Conservation (phyloP, 176 grass and related monocot species). For the Zoysia japonica region DNA sequence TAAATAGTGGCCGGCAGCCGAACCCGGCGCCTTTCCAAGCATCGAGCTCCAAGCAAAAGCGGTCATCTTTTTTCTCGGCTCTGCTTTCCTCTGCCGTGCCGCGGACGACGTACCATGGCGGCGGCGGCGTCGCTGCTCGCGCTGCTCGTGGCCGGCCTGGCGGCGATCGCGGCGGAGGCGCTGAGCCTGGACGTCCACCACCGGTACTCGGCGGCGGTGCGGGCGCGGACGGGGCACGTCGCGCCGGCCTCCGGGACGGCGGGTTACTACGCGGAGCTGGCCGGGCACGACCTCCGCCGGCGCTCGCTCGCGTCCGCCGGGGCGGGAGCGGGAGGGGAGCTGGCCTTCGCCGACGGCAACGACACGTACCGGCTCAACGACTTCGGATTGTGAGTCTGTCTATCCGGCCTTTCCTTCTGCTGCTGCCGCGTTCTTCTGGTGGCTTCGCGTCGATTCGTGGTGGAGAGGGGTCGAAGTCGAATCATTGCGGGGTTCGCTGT, state of each 20-base stretch:
- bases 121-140: neutral
- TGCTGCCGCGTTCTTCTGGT: neutral
- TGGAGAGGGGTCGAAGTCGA: neutral
- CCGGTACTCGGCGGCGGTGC: constrained; percentile 71
- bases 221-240: constrained; percentile 50
- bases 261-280: constrained; percentile 71
- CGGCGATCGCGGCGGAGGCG: constrained; percentile 25
- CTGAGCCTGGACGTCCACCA: constrained; percentile 85
- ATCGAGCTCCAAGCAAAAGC: too few species aligned
- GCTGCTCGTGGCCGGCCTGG: constrained; percentile 21
- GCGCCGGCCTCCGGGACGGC: constrained; percentile 56
- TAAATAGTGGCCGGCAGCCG: constrained; percentile 33
- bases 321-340: neutral
- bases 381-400: constrained; percentile 68
- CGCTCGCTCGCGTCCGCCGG: constrained; percentile 43
- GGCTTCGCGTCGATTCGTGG: constrained; percentile 1
- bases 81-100: neutral
- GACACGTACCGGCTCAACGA: constrained; percentile 42
- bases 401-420: too few species aligned
- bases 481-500: neutral
- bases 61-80: neutral
- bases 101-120: constrained; percentile 17
- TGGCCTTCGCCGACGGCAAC: constrained; percentile 78
- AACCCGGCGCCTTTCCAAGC: neutral
- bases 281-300: constrained; percentile 64